A percentile compares a stretch with the other conserved stretches of the same genome.
Conservation (phyloP, 2,329 filamentous ascomycete species). For the Talaromyces sp. region DNA sequence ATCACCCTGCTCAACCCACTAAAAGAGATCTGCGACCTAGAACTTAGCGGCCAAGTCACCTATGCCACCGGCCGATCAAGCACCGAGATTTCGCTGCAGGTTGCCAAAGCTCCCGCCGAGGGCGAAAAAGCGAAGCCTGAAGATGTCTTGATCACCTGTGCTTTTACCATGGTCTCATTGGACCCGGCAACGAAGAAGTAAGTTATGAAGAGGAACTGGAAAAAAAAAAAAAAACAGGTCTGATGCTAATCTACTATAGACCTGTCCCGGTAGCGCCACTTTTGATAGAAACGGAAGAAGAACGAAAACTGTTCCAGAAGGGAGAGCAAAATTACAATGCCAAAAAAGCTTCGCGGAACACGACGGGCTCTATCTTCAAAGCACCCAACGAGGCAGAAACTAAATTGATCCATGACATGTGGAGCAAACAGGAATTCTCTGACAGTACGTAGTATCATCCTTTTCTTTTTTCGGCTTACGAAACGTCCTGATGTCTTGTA, state of each 20-base stretch:
- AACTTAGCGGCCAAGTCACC: conserved; percentile 64
- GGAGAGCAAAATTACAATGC: conserved; percentile 64
- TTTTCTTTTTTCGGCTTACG: background rate
- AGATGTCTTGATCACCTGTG: conserved; percentile 65
- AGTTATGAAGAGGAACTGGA: conserved; percentile 9
- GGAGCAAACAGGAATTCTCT: conserved; percentile 64
- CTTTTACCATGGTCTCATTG: conserved; percentile 73
- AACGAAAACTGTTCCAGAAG: conserved; percentile 58
- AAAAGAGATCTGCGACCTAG: conserved; percentile 72
- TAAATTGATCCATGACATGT: conserved; percentile 68
- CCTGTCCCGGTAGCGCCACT: conserved; percentile 60
- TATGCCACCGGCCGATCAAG: conserved; percentile 70
- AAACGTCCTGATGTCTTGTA: background rate
- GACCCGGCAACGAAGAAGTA: conserved; percentile 63
- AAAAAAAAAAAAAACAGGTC: background rate
- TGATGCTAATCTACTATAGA: conserved; percentile 26
- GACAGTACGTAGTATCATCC: conserved; percentile 41
- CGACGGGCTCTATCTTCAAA: conserved; percentile 58
- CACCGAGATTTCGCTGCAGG: conserved; percentile 69
- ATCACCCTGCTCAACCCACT: conserved; percentile 67
- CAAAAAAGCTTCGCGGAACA: conserved; percentile 60
- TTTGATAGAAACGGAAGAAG: conserved; percentile 59
- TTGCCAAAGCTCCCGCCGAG: conserved; percentile 60
- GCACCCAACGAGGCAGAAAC: conserved; percentile 68
- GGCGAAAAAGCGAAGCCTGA: conserved; percentile 54